These are phyloP conservation scores for Gamsiella multidivaricata DNA, from an alignment of 192 early-diverging fungal species.

Conservation along the genomic window DNA sequence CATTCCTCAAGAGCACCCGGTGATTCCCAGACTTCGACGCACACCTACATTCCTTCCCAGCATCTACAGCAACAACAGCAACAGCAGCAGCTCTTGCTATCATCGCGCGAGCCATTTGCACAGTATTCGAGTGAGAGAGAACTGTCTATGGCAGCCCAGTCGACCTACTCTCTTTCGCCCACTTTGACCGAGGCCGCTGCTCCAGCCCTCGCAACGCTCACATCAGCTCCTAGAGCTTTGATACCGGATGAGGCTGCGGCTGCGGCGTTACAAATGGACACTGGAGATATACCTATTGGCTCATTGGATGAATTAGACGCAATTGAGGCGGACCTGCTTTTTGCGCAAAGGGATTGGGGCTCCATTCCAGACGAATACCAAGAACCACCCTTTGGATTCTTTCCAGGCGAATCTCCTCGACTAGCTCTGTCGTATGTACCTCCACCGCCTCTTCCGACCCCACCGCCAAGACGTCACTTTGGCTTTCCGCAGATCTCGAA, in stretches of 20 bases:
- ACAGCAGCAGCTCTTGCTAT: background rate
- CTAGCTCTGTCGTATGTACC: constrained; percentile 47
- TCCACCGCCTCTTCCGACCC: constrained; percentile 52
- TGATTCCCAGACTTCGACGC: background rate
- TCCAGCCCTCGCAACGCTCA: constrained; percentile 4
- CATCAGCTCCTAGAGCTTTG: constrained; percentile 1
- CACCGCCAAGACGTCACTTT: constrained; percentile 32
- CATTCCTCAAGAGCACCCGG: constrained; percentile 2
- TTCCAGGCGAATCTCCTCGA: constrained; percentile 51
- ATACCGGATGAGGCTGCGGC: background rate
- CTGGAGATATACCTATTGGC: constrained; percentile 31
- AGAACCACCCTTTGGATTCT: constrained; percentile 55
- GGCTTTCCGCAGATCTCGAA: constrained; percentile 53
- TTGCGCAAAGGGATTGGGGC: constrained; percentile 49
- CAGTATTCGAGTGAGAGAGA: constrained; percentile 11
- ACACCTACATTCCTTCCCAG: constrained; percentile 1
- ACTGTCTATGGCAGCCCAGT: constrained; percentile 23
- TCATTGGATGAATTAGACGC: constrained; percentile 38
- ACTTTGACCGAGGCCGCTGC: constrained; percentile 15
- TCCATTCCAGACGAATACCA: constrained; percentile 53
- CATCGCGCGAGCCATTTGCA: background rate
- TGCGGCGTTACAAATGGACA: constrained; percentile 3
- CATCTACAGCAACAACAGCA: constrained; percentile 18
- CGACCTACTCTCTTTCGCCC: constrained; percentile 31
- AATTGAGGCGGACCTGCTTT: constrained; percentile 36